Evolutionary conservation across 805 yeast genomes (phyloP).

Genomic region (Ogataea saltuana): DNA sequence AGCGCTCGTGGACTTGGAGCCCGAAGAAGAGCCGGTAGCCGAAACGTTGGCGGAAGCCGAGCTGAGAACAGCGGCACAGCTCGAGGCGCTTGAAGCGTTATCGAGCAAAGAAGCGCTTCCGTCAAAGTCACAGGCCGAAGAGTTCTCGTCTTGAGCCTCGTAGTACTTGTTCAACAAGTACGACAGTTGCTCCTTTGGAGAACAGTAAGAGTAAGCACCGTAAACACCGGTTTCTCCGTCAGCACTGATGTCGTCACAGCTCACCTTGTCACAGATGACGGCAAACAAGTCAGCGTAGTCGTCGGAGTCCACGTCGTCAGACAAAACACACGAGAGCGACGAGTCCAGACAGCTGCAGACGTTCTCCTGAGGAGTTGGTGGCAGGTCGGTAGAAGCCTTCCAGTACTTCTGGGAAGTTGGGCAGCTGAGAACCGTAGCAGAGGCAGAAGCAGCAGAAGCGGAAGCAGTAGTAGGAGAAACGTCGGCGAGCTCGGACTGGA

Average conservation of each 20-base stretch:
- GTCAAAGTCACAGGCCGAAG: conserved; percentile 65
- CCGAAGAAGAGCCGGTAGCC: conserved; percentile 33
- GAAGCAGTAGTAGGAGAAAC: conserved; percentile 52
- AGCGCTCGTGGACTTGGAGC: conserved; percentile 17
- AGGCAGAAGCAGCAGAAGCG: conserved; percentile 37
- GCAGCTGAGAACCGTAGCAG: conserved; percentile 43
- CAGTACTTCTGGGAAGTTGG: conserved; percentile 57
- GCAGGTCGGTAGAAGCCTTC: conserved; percentile 67
- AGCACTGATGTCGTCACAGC: conserved; percentile 61
- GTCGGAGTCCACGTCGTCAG: conserved; percentile 46
- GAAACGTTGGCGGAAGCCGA: conserved; percentile 43
- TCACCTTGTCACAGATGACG: conserved; percentile 54
- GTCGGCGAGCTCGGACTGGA: conserved; percentile 52
- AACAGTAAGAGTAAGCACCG: conserved; percentile 76
- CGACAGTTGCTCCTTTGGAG: conserved; percentile 66
- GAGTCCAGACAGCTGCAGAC: conserved; percentile 63
- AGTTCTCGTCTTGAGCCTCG: conserved; percentile 41
- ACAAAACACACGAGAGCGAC: conserved; percentile 61
- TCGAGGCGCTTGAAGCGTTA: conserved; percentile 39
- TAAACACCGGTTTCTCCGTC: conserved; percentile 67
- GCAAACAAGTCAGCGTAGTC: conserved; percentile 65
- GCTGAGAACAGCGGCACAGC: conserved; percentile 51
- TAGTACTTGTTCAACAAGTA: conserved; percentile 68
- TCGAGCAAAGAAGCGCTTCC: conserved; percentile 63
- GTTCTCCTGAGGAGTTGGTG: conserved; percentile 72